Conservation (phyloP, 1,284 basidiomycete species). For the Ceratobasidium sp. region DNA sequence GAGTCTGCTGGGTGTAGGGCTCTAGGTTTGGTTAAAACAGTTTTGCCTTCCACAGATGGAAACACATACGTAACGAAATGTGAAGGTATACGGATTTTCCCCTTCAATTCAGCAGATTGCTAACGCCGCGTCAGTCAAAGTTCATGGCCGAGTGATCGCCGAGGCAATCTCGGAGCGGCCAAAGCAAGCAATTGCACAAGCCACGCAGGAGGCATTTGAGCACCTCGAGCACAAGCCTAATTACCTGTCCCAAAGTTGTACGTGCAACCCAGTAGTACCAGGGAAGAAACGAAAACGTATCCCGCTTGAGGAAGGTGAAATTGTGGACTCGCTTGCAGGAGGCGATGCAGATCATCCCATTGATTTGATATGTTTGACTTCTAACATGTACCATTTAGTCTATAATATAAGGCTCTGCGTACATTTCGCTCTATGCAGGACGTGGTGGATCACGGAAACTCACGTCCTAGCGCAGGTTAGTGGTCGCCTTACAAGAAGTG, state of each 20-base stretch:
- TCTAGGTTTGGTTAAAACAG: not conserved
- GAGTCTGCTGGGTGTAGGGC: slow-evolving; percentile 18
- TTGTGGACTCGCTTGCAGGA: not conserved
- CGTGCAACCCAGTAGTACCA: not conserved
- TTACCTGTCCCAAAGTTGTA: not conserved
- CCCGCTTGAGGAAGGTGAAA: not conserved
- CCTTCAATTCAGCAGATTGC: too few species aligned
- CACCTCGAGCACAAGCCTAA: slow-evolving; percentile 1
- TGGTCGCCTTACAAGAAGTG: too few species aligned
- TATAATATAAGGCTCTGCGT: slow-evolving; percentile 1
- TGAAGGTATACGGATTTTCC: too few species aligned
- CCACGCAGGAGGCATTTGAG: not conserved
- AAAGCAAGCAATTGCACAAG: not conserved
- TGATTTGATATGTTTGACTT: slow-evolving; percentile 36
- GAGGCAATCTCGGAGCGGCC: not conserved
- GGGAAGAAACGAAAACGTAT: slow-evolving; percentile 24
- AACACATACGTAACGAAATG: slow-evolving; percentile 4
- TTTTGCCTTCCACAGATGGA: not conserved
- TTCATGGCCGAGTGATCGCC: slow-evolving; percentile 14
- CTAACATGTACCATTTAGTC: slow-evolving; percentile 1
- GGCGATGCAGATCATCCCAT: slow-evolving; percentile 24
- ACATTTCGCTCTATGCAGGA: too few species aligned
- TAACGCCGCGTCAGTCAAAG: slow-evolving; percentile 22
- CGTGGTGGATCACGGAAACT: too few species aligned
- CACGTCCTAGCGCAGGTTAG: too few species aligned